Evolutionary conservation across 2,329 filamentous ascomycete genomes (phyloP).

Genomic region (Neonectria coccinea): DNA sequence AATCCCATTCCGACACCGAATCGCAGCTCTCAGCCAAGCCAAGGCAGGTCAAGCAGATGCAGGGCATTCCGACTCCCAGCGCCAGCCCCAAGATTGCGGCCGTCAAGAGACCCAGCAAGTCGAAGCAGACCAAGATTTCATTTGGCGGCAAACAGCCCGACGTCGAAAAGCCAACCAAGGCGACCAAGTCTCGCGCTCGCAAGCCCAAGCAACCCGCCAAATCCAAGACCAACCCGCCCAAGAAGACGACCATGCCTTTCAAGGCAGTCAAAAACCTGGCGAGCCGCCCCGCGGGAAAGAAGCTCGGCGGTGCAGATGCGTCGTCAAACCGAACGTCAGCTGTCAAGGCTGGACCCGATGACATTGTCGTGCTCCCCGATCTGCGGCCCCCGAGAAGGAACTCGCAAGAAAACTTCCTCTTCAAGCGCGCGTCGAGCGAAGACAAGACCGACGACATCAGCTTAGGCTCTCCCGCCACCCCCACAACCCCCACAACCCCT

Average conservation of each 20-base stretch:
- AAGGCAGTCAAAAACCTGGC: slow-evolving; percentile 40
- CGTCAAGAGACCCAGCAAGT: slow-evolving; percentile 54
- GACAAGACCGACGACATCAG: slow-evolving; percentile 16
- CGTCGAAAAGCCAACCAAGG: slow-evolving; percentile 34
- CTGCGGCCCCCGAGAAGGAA: slow-evolving; percentile 40
- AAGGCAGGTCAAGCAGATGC: slow-evolving; percentile 56
- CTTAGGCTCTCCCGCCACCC: slow-evolving; percentile 35
- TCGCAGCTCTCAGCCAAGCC: slow-evolving; percentile 48
- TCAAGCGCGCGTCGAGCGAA: slow-evolving; percentile 32
- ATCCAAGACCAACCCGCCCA: slow-evolving; percentile 53
- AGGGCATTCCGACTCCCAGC: slow-evolving; percentile 68
- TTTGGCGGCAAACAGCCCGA: slow-evolving; percentile 51
- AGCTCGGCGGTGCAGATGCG: slow-evolving; percentile 18
- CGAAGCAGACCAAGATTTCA: slow-evolving; percentile 65
- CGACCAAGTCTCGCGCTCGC: slow-evolving; percentile 47
- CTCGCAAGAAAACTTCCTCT: slow-evolving; percentile 34
- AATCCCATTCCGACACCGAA: slow-evolving; percentile 35
- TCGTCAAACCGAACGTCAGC: slow-evolving; percentile 16
- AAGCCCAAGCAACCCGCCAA: slow-evolving; percentile 52
- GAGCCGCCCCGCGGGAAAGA: slow-evolving; percentile 36
- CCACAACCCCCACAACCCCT: slow-evolving; percentile 43
- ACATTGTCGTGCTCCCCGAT: slow-evolving; percentile 32
- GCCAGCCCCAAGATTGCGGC: slow-evolving; percentile 65
- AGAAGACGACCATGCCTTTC: slow-evolving; percentile 55
- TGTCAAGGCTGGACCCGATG: slow-evolving; percentile 14